Evolutionary conservation across 176 grass and related monocot species (phyloP), one percentile per base, ranked within the genome.

Genomic region (Zea luxurians): DNA sequence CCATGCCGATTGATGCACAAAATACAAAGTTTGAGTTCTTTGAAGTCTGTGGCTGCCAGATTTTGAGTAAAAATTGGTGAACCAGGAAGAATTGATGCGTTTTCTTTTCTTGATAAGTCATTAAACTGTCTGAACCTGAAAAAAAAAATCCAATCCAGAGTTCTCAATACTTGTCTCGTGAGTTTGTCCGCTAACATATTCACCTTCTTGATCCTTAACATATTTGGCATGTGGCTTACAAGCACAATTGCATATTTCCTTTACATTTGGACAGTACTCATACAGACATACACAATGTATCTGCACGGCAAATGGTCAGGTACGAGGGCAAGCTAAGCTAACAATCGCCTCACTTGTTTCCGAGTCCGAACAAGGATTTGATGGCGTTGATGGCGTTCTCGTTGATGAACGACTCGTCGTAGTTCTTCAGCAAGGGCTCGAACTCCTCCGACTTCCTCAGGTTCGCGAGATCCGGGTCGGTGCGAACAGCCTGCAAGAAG

Each of bases 351-450:
- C 71, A 97, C 0, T 95, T 81, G 80, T 99, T 87, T 68, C 85
- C 79, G 20, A 99, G 89, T 36, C 88, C 81, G 61, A 99, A 99
- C 40, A 99, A 71, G 40, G 96, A 99, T 52, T 99, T 99, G 76
- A 95, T 89, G 59, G 96, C 96, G 9, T 95, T 99, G 83, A 95
- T 87, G 20, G 96, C 90, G n/a, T 69, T 95, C 81, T 99, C 96
- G 2, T 99, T 99, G 81, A 99, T 89, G 82, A 99, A 99, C 2
- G 96, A 93, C 71, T 99, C 96, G 7, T 99, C 96, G 10, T 78
- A 99, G 60, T 92, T 94, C 83, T 92, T 99, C 57, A 99, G 61
- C 27, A 99, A 50, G 11, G 61, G 7, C 5, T 94, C 83, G 3
- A 99, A 92, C 45, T 92, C 81, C 58, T 87, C 88, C 0, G 71